phyloP scores from a whole-genome alignment of 2,329 filamentous ascomycete genomes.

The Aspergillus versicolor region DNA sequence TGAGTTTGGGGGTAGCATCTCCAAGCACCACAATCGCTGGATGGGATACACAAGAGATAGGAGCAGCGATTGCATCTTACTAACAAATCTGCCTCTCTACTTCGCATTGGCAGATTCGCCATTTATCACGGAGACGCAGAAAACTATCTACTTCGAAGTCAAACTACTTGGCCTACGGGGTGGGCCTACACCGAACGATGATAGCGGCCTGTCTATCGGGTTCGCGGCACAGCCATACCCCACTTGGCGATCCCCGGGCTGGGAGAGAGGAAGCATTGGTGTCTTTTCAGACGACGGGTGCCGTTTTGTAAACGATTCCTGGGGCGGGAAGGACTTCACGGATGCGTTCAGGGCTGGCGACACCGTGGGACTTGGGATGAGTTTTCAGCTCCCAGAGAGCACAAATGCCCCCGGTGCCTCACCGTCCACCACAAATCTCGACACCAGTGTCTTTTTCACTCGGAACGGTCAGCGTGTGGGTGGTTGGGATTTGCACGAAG shows the following conservation, averaged over 20 bases:
- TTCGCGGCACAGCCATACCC: constrained; percentile 63
- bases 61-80: constrained; percentile 52
- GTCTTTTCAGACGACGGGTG: constrained; percentile 65
- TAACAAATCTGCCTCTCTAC: constrained; percentile 59
- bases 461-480: constrained; percentile 53
- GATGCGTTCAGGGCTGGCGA: constrained; percentile 53
- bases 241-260: constrained; percentile 61
- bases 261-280: constrained; percentile 61
- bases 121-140: constrained; percentile 43
- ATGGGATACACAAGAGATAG: constrained; percentile 43
- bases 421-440: constrained; percentile 24
- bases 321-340: constrained; percentile 60
- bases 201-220: constrained; percentile 59
- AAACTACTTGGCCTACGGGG: constrained; percentile 47
- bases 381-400: constrained; percentile 43
- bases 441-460: constrained; percentile 60
- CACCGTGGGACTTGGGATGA: constrained; percentile 60
- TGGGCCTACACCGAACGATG: constrained; percentile 37
- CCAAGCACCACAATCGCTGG: constrained; percentile 42
- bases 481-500: constrained; percentile 61
- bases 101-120: constrained; percentile 53
- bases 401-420: constrained; percentile 29
- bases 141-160: constrained; percentile 62
- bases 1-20: constrained; percentile 43
- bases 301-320: constrained; percentile 62